These are phyloP conservation scores for Spergularia bocconei DNA, from an alignment of 148 eudicot species.

Conservation along the genomic window DNA sequence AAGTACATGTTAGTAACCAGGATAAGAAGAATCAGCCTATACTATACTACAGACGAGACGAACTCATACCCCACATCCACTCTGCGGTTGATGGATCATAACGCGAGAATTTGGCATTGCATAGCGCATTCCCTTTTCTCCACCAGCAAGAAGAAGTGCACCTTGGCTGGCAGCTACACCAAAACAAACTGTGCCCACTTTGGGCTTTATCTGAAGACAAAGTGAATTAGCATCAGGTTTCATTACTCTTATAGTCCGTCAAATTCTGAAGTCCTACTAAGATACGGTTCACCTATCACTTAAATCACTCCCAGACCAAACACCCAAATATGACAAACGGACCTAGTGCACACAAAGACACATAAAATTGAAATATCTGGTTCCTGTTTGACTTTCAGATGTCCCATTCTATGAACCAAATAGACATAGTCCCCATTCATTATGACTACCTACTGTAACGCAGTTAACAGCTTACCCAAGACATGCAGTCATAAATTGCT, in stretches of 20 bases:
- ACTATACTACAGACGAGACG: conserved; percentile 6
- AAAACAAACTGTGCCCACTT: conserved; percentile 95
- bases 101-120: conserved; percentile 94
- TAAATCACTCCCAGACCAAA: too few relatives aligned
- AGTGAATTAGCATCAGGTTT: conserved; percentile 7
- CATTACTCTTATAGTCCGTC: background rate
- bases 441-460: background rate
- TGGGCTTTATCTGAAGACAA: conserved; percentile 73
- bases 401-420: too few relatives aligned
- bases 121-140: conserved; percentile 96
- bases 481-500: conserved; percentile 96
- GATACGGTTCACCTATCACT: too few relatives aligned
- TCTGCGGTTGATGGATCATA: conserved; percentile 91
- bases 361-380: too few relatives aligned
- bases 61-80: conserved; percentile 71
- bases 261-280: background rate
- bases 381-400: too few relatives aligned
- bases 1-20: background rate
- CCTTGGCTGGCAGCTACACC: conserved; percentile 93
- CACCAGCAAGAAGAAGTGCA: conserved; percentile 94
- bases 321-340: too few relatives aligned
- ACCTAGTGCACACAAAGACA: too few relatives aligned
- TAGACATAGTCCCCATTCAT: background rate
- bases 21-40: background rate
- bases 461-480: conserved; percentile 69